Percentiles rank a stretch among this genome's conserved stretches.
These are phyloP conservation scores for Cadophora gregata DNA, from an alignment of 2,329 filamentous ascomycete species.

Conservation along the genomic window DNA sequence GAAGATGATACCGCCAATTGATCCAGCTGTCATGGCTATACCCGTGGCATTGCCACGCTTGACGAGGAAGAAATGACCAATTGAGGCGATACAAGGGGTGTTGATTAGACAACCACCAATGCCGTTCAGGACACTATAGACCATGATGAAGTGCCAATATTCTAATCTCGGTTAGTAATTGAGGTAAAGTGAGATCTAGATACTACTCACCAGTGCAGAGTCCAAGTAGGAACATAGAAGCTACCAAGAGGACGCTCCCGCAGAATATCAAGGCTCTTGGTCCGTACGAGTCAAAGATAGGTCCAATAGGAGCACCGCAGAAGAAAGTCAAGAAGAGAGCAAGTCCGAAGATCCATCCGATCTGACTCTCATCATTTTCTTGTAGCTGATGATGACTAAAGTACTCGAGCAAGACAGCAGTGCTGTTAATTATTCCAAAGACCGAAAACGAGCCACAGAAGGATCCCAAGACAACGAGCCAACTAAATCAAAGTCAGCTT, in stretches of 20 bases:
- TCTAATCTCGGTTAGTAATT: slow-evolving; percentile 41
- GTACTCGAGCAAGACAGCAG: slow-evolving; percentile 68
- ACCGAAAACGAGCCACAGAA: slow-evolving; percentile 66
- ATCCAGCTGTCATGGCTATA: slow-evolving; percentile 67
- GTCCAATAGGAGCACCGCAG: slow-evolving; percentile 71
- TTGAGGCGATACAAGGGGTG: slow-evolving; percentile 66
- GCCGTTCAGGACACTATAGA: slow-evolving; percentile 67
- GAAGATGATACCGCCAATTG: slow-evolving; percentile 61
- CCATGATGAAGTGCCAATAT: slow-evolving; percentile 74
- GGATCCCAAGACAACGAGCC: slow-evolving; percentile 70
- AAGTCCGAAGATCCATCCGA: slow-evolving; percentile 65
- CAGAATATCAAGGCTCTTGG: slow-evolving; percentile 51
- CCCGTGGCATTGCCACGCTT: slow-evolving; percentile 70
- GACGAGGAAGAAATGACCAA: slow-evolving; percentile 69
- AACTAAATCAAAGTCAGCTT: slow-evolving; percentile 44
- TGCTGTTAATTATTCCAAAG: slow-evolving; percentile 68
- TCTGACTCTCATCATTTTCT: slow-evolving; percentile 60
- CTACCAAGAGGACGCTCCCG: slow-evolving; percentile 41
- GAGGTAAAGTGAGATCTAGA: not conserved
- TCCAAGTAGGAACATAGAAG: slow-evolving; percentile 57
- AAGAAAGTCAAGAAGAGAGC: slow-evolving; percentile 74
- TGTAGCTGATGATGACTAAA: slow-evolving; percentile 65
- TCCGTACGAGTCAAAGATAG: slow-evolving; percentile 71
- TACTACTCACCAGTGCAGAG: slow-evolving; percentile 56
- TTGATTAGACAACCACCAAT: slow-evolving; percentile 68